Conservation (phyloP, 345 rosid species). For the Syzygium jambos region DNA sequence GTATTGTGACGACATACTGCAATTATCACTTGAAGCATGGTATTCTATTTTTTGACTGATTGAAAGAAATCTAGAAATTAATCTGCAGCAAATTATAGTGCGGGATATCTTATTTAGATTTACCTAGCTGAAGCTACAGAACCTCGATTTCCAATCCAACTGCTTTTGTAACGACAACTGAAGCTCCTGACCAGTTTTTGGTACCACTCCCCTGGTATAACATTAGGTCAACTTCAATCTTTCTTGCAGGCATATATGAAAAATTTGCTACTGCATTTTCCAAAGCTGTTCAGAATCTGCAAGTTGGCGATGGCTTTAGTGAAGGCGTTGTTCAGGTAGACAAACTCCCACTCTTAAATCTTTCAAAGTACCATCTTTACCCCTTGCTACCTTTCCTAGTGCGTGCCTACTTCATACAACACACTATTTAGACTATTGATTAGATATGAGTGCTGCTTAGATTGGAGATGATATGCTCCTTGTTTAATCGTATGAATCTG, state of each 20-base stretch:
- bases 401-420: not conserved
- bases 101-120: not conserved
- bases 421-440: not conserved
- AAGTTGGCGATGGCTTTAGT: slow-evolving; percentile 93
- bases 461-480: not conserved
- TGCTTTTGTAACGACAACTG: not conserved
- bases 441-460: not conserved
- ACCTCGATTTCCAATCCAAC: not conserved
- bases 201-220: not conserved
- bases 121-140: not conserved
- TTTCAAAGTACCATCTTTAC: not conserved
- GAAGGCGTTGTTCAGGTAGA: slow-evolving; percentile 72
- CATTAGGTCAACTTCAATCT: not conserved
- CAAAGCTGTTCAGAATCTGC: slow-evolving; percentile 75
- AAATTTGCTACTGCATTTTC: slow-evolving; percentile 78
- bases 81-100: not conserved
- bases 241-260: slow-evolving; percentile 75
- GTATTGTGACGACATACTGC: slow-evolving; percentile 23
- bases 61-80: not conserved
- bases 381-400: not conserved
- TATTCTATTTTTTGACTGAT: not conserved
- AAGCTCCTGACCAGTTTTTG: not conserved
- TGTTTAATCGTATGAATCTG: not conserved
- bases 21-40: not conserved
- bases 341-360: not conserved